Percentiles rank a stretch among this genome's conserved stretches.
Conservation (phyloP, 495 filamentous ascomycete species). For the Hamigera avellanea region DNA sequence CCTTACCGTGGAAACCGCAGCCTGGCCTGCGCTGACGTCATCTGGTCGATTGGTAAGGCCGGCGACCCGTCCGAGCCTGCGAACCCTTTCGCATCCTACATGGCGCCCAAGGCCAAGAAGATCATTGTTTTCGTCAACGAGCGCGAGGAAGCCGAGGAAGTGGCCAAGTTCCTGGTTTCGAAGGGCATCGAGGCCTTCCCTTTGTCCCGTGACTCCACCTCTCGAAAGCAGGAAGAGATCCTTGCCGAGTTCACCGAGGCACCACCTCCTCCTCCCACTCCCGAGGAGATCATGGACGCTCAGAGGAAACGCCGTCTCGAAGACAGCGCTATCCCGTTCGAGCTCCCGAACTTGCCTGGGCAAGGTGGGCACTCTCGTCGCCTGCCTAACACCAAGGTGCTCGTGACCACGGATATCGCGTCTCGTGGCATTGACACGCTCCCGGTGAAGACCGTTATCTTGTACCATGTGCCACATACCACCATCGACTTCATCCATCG, state of each 20-base stretch:
- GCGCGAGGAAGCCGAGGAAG: constrained; percentile 71
- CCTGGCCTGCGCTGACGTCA: constrained; percentile 85
- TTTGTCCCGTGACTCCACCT: constrained; percentile 67
- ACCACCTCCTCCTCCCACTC: constrained; percentile 30
- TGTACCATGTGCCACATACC: constrained; percentile 92
- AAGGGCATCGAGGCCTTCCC: constrained; percentile 85
- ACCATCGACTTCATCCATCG: constrained; percentile 97
- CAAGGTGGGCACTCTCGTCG: constrained; percentile 11
- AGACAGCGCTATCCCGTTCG: constrained; percentile 23
- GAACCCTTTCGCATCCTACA: constrained; percentile 19
- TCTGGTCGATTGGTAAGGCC: constrained; percentile 85
- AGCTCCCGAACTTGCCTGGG: constrained; percentile 10
- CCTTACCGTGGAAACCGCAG: constrained; percentile 85
- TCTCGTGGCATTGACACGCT: constrained; percentile 91
- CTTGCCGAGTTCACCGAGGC: constrained; percentile 62
- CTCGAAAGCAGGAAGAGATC: constrained; percentile 60
- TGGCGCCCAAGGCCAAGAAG: constrained; percentile 55
- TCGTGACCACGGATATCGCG: constrained; percentile 87
- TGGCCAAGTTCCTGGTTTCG: constrained; percentile 64
- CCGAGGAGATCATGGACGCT: constrained; percentile 26
- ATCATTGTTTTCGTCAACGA: constrained; percentile 98
- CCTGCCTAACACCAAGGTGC: constrained; percentile 67
- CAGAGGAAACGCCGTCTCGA: constrained; percentile 18
- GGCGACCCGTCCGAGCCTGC: constrained; percentile 35
- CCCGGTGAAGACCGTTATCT: constrained; percentile 78